Evolutionary conservation across 1,139 yeast genomes (phyloP), one percentile per base, ranked within the genome.

Genomic region (Yamadazyma blattariae): DNA sequence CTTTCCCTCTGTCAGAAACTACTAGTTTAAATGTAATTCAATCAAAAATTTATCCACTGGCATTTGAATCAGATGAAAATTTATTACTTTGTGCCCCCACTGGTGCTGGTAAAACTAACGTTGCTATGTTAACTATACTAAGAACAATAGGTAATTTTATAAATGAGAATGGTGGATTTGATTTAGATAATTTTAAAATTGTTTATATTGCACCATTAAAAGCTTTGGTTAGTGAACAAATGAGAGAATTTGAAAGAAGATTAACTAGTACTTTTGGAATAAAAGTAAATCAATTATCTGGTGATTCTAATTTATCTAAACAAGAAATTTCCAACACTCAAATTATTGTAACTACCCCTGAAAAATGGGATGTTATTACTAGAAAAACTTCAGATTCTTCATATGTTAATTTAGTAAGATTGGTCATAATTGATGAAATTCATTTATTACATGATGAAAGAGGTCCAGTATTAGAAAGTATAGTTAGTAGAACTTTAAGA

Each of bases 81-180:
- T 56, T 92, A 32, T 64, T 92, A 15, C 66, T 92, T 47, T 90
- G 97, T 76, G 99, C 99, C 0, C 99, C 99, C 2, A 92, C 99
- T 0, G 98, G 99, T 71, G 97, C 98, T 7, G 99, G 99, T 74
- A 92, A 92, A 54, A 94, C 99, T 0, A 97, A 94, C 57, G 96
- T 94, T 27, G 99, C 99, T 0, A 64, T 94, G 50, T 64, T 92
- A 27, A 72, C 97, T 0, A 80, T 92, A 50, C 66, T 94, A 36
- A 87, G 84, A 48, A 77, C 94, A 0, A 82, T 92, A n/a, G 47
- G 76, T 0, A 74, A 82, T 34, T 75, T 63, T 52, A 66, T 83
- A 46, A 60, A 70, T 34, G 57, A 56, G 0, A 63, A 73, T 12
- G 83, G 82, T 0, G 59, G 64, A 9, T 56, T 87, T 8, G 67